Evolutionary conservation across 2,329 filamentous ascomycete genomes (phyloP).

Genomic region (Sarocladiaceae sp.): DNA sequence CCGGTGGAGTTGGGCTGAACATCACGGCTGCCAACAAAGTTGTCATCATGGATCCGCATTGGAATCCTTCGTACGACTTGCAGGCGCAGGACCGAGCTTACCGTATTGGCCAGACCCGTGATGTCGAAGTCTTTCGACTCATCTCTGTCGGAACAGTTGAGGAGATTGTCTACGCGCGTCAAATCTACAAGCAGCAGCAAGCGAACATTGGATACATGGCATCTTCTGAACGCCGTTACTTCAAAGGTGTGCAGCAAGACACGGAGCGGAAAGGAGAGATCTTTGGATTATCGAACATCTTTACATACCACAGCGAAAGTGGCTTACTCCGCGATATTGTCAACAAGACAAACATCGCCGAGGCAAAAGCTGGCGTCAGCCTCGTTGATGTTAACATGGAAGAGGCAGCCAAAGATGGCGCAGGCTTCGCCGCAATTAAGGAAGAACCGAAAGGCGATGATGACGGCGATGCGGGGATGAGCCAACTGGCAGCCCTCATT

Average conservation of each 20-base stretch:
- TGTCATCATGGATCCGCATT: conserved; percentile 93
- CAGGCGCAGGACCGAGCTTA: conserved; percentile 97
- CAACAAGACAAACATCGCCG: conserved; percentile 96
- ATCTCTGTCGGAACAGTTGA: conserved; percentile 90
- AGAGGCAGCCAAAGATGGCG: conserved; percentile 49
- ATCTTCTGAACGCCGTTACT: conserved; percentile 86
- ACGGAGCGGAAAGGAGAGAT: conserved; percentile 83
- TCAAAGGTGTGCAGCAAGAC: conserved; percentile 86
- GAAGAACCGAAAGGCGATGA: conserved; percentile 44
- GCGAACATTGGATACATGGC: conserved; percentile 96
- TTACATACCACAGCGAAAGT: conserved; percentile 72
- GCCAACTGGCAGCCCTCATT: conserved; percentile 58
- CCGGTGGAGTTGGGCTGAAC: conserved; percentile 89
- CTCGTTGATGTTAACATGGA: conserved; percentile 72
- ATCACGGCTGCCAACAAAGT: conserved; percentile 98
- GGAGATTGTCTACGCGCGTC: conserved; percentile 92
- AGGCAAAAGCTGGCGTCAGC: conserved; percentile 77
- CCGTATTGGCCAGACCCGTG: conserved; percentile 83
- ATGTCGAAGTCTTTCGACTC: conserved; percentile 92
- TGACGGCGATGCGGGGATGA: conserved; percentile 60
- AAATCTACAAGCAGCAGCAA: conserved; percentile 99
- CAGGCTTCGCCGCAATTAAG: conserved; percentile 35
- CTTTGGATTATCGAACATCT: conserved; percentile 83
- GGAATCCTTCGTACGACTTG: conserved; percentile 92
- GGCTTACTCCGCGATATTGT: conserved; percentile 89